phyloP scores from a whole-genome alignment of 1,139 yeast species.

The Nadsonia commutata region DNA sequence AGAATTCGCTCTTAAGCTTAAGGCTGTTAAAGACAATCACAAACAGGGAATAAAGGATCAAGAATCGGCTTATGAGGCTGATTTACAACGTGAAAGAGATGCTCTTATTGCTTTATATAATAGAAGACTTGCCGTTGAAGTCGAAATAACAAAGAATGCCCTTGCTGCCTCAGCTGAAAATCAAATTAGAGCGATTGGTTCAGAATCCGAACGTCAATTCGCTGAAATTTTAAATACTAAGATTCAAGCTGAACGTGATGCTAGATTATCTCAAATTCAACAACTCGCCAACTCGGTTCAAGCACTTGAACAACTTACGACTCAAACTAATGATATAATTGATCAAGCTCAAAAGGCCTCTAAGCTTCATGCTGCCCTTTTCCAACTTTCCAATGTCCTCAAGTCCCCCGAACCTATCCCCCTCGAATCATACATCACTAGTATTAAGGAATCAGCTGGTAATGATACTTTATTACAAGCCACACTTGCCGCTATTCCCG shows the following conservation, averaged over 20 bases:
- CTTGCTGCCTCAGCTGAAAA: constrained; percentile 64
- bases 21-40: background rate
- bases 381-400: constrained; percentile 38
- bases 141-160: constrained; percentile 55
- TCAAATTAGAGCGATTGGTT: constrained; percentile 55
- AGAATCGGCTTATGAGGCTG: background rate
- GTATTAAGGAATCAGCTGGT: constrained; percentile 28
- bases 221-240: constrained; percentile 46
- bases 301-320: constrained; percentile 44
- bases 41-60: background rate
- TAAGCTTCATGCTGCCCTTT: constrained; percentile 41
- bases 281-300: constrained; percentile 43
- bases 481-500: constrained; percentile 32
- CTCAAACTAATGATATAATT: constrained; percentile 43
- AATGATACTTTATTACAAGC: constrained; percentile 33
- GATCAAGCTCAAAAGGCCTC: constrained; percentile 41
- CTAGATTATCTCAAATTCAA: constrained; percentile 57
- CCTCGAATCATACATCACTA: constrained; percentile 23
- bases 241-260: constrained; percentile 69
- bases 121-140: constrained; percentile 42
- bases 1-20: background rate
- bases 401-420: constrained; percentile 23
- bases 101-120: background rate
- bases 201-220: constrained; percentile 59
- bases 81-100: background rate